Conservation (phyloP, 805 yeast species). For the Grigorovia transvaalensis region DNA sequence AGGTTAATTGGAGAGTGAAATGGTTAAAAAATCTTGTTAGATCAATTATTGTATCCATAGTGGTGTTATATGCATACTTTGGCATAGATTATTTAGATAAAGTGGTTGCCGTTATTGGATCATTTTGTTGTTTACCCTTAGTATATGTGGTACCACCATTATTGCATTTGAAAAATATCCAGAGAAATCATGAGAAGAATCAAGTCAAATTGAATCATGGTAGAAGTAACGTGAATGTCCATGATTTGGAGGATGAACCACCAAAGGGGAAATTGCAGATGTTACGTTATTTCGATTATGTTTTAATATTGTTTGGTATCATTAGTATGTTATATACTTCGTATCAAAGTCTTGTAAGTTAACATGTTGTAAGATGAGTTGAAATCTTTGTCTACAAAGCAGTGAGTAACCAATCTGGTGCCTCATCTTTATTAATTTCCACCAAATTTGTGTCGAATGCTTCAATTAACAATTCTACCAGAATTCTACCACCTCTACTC, state of each 20-base stretch:
- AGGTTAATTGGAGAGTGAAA: conserved; percentile 39
- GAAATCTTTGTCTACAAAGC: conserved; percentile 8
- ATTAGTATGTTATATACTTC: conserved; percentile 60
- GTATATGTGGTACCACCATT: conserved; percentile 81
- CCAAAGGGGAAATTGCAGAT: conserved; percentile 1
- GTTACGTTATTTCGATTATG: conserved; percentile 36
- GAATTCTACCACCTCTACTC: conserved; percentile 79
- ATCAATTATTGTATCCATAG: conserved; percentile 40
- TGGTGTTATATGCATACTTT: conserved; percentile 48
- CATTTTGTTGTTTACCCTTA: conserved; percentile 77
- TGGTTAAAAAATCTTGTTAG: conserved; percentile 61
- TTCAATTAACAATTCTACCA: conserved; percentile 85
- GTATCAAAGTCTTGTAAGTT: conserved; percentile 36
- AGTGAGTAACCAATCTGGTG: conserved; percentile 26
- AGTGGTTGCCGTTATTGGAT: conserved; percentile 73
- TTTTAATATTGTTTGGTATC: conserved; percentile 46
- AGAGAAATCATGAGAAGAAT: conserved; percentile 22
- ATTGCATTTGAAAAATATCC: conserved; percentile 49
- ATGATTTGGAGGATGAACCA: not conserved
- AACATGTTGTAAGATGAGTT: not conserved
- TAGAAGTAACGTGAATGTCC: not conserved
- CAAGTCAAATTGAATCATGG: not conserved
- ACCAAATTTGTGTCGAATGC: conserved; percentile 28
- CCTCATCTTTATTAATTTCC: conserved; percentile 20
- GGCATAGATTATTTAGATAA: conserved; percentile 63